Percentiles rank a stretch among this genome's conserved stretches.
phyloP scores from a whole-genome alignment of 208 protist genomes.

The Histomonas meleagridis region DNA sequence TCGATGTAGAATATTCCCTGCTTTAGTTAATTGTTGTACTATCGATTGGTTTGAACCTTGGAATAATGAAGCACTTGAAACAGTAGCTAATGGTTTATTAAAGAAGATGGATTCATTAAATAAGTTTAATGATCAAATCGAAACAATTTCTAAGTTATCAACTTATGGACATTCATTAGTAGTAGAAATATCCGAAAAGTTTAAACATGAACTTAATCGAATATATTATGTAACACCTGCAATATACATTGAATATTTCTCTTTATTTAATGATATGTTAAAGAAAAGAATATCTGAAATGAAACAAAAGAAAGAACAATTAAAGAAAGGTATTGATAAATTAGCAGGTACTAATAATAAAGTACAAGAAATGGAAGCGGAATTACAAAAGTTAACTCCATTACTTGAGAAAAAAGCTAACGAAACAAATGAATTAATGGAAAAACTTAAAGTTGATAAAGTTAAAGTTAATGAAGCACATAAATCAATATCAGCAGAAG shows the following conservation, averaged over 20 bases:
- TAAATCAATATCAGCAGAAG: neutral
- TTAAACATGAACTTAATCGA: neutral
- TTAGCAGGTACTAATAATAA: neutral
- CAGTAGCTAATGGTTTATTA: constrained; percentile 49
- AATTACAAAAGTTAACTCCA: neutral
- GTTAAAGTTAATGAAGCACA: constrained; percentile 20
- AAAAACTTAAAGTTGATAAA: constrained; percentile 18
- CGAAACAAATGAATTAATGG: neutral
- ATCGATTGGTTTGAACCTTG: constrained; percentile 94
- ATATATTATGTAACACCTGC: constrained; percentile 23
- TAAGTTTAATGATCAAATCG: constrained; percentile 46
- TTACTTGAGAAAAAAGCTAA: neutral
- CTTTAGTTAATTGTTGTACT: constrained; percentile 88
- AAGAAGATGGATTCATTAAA: constrained; percentile 44
- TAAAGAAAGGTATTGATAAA: constrained; percentile 15
- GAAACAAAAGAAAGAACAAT: neutral
- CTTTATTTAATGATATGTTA: neutral
- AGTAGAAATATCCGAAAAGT: neutral
- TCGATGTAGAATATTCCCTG: constrained; percentile 82
- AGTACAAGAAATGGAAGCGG: constrained; percentile 36
- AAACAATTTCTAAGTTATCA: neutral
- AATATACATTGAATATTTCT: constrained; percentile 17
- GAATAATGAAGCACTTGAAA: constrained; percentile 76
- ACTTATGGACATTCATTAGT: neutral
- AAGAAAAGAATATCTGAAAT: constrained; percentile 54